Conservation (phyloP, 345 rosid species). For the Boechera stricta region DNA sequence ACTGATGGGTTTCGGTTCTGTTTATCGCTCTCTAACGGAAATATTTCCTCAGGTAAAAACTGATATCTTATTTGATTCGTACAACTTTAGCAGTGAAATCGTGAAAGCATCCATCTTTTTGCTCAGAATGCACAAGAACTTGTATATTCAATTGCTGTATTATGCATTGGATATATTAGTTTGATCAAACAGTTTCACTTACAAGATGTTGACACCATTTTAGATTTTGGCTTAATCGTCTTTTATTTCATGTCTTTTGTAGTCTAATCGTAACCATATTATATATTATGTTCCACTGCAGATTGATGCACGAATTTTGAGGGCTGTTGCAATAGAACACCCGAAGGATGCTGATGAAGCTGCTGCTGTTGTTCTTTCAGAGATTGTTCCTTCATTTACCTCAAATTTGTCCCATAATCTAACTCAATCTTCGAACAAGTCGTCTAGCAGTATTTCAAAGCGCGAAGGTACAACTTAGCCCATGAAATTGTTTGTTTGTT, state of each 20-base stretch:
- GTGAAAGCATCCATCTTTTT: background rate
- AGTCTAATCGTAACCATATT: background rate
- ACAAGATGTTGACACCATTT: background rate
- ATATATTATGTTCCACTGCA: constrained; percentile 34
- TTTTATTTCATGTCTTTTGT: background rate
- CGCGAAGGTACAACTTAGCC: constrained; percentile 50
- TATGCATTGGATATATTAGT: background rate
- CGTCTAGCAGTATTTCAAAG: constrained; percentile 33
- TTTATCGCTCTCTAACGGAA: constrained; percentile 61
- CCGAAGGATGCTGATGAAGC: constrained; percentile 73
- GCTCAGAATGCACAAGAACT: background rate
- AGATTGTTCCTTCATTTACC: constrained; percentile 64
- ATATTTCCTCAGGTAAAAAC: constrained; percentile 83
- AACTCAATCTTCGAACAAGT: constrained; percentile 27
- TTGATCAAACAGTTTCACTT: constrained; percentile 1
- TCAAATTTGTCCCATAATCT: constrained; percentile 18
- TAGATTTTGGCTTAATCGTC: background rate
- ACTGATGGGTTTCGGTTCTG: constrained; percentile 65
- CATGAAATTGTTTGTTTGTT: background rate
- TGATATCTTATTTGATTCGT: background rate
- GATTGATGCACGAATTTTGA: constrained; percentile 77
- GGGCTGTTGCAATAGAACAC: constrained; percentile 90
- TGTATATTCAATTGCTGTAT: background rate
- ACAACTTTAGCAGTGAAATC: constrained; percentile 2
- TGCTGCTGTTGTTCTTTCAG: constrained; percentile 70